Conservation (phyloP, 2,329 filamentous ascomycete species). For the Paramyrothecium sp. region DNA sequence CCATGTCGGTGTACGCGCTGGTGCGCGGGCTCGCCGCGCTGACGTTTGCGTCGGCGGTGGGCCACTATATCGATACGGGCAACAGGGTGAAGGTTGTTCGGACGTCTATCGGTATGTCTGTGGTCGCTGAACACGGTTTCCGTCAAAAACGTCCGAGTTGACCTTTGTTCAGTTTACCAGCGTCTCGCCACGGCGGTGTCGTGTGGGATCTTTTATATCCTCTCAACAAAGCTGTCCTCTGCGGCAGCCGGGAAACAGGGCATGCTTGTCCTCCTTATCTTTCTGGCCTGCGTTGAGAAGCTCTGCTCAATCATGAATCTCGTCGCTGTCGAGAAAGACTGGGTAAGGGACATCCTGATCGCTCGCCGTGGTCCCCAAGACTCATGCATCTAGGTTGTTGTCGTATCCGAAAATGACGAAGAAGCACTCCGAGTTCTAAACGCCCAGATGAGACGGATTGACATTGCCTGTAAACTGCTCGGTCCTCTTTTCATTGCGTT, state of each 20-base stretch:
- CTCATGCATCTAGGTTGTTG: constrained; percentile 19
- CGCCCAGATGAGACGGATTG: constrained; percentile 61
- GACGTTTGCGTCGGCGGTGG: constrained; percentile 56
- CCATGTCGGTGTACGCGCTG: constrained; percentile 68
- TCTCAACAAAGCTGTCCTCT: constrained; percentile 5
- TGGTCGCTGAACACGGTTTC: no score
- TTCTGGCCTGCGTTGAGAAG: constrained; percentile 69
- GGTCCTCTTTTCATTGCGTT: constrained; percentile 55
- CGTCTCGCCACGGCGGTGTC: constrained; percentile 43
- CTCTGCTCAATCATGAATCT: constrained; percentile 62
- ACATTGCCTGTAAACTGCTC: constrained; percentile 57
- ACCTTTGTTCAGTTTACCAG: constrained; percentile 26
- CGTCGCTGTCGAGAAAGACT: constrained; percentile 70
- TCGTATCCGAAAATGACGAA: constrained; percentile 18
- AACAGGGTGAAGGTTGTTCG: constrained; percentile 50
- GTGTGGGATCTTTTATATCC: constrained; percentile 42
- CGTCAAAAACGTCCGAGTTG: no score
- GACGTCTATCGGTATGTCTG: constrained; percentile 41
- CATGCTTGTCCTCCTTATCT: constrained; percentile 34
- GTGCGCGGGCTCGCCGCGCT: constrained; percentile 57
- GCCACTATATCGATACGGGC: constrained; percentile 55
- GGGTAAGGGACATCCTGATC: constrained; percentile 40
- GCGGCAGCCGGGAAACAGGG: constrained; percentile 9
- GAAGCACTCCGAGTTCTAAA: constrained; percentile 41
- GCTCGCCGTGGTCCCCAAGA: background rate